phyloP scores from a whole-genome alignment of 345 rosid species.

The Psidium guajava region DNA sequence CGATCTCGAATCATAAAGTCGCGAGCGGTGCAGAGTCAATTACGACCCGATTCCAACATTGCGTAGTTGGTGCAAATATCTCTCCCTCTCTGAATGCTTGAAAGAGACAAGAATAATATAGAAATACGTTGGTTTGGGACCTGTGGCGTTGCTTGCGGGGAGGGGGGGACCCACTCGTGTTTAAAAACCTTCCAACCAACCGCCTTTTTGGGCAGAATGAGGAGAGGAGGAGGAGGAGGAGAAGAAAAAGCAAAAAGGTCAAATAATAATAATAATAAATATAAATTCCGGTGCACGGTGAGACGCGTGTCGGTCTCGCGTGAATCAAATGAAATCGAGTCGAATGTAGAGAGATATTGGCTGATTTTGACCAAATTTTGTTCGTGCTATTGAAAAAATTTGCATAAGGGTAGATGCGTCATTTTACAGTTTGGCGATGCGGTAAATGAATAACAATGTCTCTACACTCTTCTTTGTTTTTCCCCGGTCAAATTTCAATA shows the following conservation, averaged over 20 bases:
- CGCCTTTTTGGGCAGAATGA: neutral
- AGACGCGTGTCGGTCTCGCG: neutral
- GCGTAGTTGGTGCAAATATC: fast-evolving
- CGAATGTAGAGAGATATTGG: neutral
- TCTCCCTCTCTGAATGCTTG: neutral
- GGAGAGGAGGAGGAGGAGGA: neutral
- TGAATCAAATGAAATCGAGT: neutral
- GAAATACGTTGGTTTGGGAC: neutral
- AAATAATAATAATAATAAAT: neutral
- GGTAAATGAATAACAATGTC: neutral
- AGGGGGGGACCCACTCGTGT: neutral
- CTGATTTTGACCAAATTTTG: too few species aligned
- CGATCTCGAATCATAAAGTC: neutral
- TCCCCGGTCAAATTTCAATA: too few species aligned
- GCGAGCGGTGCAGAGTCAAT: fast-evolving
- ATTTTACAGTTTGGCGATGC: neutral
- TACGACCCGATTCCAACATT: neutral
- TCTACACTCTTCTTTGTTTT: too few species aligned
- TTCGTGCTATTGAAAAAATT: too few species aligned
- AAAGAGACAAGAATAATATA: neutral
- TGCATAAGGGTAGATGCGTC: neutral
- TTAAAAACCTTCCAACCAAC: neutral
- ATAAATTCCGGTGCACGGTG: neutral
- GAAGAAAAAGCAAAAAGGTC: neutral
- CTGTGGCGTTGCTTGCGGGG: neutral